These are phyloP conservation scores for Pythium phragmiticola DNA, from an alignment of 352 stramenopile genomes.

Conservation along the genomic window DNA sequence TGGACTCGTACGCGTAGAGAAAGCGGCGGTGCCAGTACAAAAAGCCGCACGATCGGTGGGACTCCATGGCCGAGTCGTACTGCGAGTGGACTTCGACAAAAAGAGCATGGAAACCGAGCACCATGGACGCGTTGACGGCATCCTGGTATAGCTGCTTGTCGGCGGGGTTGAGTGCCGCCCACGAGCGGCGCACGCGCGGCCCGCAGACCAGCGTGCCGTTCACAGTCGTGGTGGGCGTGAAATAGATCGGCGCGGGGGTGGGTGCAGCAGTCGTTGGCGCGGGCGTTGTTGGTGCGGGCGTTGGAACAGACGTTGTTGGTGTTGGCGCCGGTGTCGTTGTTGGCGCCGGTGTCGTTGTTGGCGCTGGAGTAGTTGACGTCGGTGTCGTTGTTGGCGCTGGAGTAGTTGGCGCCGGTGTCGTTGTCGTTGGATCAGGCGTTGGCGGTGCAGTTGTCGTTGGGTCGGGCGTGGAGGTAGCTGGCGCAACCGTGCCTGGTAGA, in stretches of 20 bases:
- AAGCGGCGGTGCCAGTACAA: conserved; percentile 74
- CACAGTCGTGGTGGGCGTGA: conserved; percentile 17
- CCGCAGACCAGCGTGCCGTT: conserved; percentile 30
- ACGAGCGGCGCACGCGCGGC: conserved; percentile 49
- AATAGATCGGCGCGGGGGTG: conserved; percentile 10
- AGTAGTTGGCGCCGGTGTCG: conserved; percentile 1
- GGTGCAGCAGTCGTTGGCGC: conserved; percentile 5
- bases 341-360: too few relatives aligned
- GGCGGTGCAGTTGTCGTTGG: conserved; percentile 4
- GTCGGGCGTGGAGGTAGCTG: not conserved
- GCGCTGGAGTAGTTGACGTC: too few relatives aligned
- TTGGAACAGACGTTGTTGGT: not conserved
- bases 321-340: conserved; percentile 2
- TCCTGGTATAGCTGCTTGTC: conserved; percentile 71
- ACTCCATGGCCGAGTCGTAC: conserved; percentile 35
- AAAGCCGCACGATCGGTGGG: conserved; percentile 49
- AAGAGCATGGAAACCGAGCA: conserved; percentile 43
- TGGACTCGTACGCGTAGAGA: conserved; percentile 71
- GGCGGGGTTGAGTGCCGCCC: conserved; percentile 33
- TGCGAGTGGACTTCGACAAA: conserved; percentile 63
- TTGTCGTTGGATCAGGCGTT: conserved; percentile 1
- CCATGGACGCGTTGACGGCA: conserved; percentile 57
- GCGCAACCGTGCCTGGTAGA: conserved; percentile 2
- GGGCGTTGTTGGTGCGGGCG: not conserved
- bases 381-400: conserved; percentile 4